Conservation (phyloP, 2,329 filamentous ascomycete genomes). For the Penicillium sp. region DNA sequence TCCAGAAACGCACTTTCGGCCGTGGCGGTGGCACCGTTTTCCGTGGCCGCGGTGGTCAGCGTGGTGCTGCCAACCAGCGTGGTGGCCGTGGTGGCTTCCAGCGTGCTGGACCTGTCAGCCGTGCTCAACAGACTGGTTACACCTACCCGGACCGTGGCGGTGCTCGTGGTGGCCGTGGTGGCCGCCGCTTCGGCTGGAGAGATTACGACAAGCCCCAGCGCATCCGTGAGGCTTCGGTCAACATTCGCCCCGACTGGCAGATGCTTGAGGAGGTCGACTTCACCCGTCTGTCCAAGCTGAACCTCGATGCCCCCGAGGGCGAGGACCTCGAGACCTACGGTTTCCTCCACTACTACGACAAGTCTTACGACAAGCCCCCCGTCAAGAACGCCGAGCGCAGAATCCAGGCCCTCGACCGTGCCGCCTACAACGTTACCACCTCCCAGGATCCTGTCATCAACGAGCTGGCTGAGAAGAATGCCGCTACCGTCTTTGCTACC, state of each 20-base stretch:
- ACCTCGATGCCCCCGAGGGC: constrained; percentile 88
- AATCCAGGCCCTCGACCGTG: constrained; percentile 83
- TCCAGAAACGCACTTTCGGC: constrained; percentile 78
- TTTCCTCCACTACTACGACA: constrained; percentile 98
- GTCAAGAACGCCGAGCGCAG: constrained; percentile 86
- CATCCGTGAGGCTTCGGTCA: constrained; percentile 92
- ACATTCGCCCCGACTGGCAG: constrained; percentile 92
- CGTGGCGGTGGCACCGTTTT: constrained; percentile 88
- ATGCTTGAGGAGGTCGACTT: constrained; percentile 98
- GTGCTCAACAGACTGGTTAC: constrained; percentile 59
- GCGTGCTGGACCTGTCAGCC: constrained; percentile 63
- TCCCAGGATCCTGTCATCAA: constrained; percentile 95
- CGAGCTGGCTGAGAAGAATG: constrained; percentile 90
- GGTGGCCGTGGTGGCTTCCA: constrained; percentile 69
- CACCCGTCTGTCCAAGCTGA: constrained; percentile 89
- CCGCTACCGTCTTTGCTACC: constrained; percentile 94
- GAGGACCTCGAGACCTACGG: constrained; percentile 95
- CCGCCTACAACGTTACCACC: constrained; percentile 96
- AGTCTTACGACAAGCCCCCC: constrained; percentile 86
- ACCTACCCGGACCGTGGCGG: constrained; percentile 68
- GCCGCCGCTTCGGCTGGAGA: constrained; percentile 94
- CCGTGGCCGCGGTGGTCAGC: constrained; percentile 65
- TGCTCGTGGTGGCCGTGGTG: constrained; percentile 63
- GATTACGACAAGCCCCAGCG: constrained; percentile 97
- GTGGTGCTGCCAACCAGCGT: constrained; percentile 71